Evolutionary conservation across 2,329 filamentous ascomycete genomes (phyloP), one percentile per base, ranked within the genome.

Genomic region (Fusarium palustre): DNA sequence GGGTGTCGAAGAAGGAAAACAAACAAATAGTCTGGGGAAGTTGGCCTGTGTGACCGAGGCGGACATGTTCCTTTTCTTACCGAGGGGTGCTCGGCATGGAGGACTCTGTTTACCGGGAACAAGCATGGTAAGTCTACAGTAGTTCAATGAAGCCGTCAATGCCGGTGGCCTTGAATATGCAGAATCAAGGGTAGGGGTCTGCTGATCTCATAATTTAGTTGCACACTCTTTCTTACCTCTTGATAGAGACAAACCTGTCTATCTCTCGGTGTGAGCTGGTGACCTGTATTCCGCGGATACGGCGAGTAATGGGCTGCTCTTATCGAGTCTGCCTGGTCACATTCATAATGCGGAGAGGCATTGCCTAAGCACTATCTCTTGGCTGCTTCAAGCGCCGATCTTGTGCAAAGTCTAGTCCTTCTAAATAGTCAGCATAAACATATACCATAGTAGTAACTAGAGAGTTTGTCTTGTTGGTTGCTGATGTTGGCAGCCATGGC

Each of bases 21-120:
- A 22, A 10, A 31, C 24, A n/a, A 33, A 49, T 28, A 64, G 53
- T 59, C 61, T 66, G 65, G 68, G 68, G 68, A 71, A 68, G 48
- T 49, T 53, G 50, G 41, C 53, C 52, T 59, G 56, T 55, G 66
- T 55, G 28, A 55, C 61, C 48, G 38, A 63, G 43, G 41, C 58
- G 53, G 61, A 58, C 50, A 31, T 54, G 57, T 47, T 66, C 41
- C 48, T 52, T 52, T 22, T 47, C 31, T 49, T 42, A 52, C 55
- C 55, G 66, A 56, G 61, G n/a, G 34, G 36, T 52, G 47, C 64
- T 45, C 47, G 59, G 65, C 31, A 54, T 30, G 33, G 36, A 47
- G 18, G 20, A 39, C 47, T 31, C 47, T 43, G 48, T 52, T 22
- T 36, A 58, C 57, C 55, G 43, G 50, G 43, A 61, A n/a, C 16